Base-by-base conservation (phyloP, 768 basidiomycete species). In the Suillus luteus region DNA sequence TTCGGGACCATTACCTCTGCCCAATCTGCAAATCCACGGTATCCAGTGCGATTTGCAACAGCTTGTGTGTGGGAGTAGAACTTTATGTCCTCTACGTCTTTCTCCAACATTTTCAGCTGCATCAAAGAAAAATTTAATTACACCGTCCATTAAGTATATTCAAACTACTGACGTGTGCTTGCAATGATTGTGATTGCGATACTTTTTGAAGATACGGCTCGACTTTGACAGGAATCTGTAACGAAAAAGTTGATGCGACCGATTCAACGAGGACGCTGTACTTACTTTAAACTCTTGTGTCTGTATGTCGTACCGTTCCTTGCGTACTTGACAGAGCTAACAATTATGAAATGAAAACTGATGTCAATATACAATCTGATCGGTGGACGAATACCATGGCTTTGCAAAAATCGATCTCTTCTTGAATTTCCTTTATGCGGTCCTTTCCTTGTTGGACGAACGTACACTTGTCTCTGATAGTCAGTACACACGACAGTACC, bases 11-110 rank as follows among this genome's bases (percentile, higher is more conserved):
- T 49, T 40, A 60, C 70, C 62, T 70, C 65, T 24, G 64, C 65
- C 69, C 71, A 72, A 59, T 67, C 67, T 17, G 64, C 65, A 27
- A 72, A 65, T 33, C 71, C 71, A 55, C 68, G 63, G 52, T 69
- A 72, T 46, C 64, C 66, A 9, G 70, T 71, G 19, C 64, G 57
- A 60, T 71, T 64, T 37, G 65, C 63, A 22, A 61, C 58, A 41
- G 68, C 71, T 64, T 65, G 71, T 7, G 71, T 72, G 15, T 55
- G 43, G 38, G 64, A 55, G 52, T 48, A 57, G 54, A 65, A 62
- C 2, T 22, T 22, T 43, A 62, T 55, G 38, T 37, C 58, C 4
- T 59, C 58, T n/a, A 59, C 40, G 31, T 59, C 44, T 40, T 59
- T 59, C 58, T 59, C 40, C 19, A 59, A 17, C 9, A 31, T 44